Percentiles rank a stretch among this genome's conserved stretches.
Evolutionary conservation across 257 asterid genomes (phyloP).

Genomic region (Penstemon davidsonii): DNA sequence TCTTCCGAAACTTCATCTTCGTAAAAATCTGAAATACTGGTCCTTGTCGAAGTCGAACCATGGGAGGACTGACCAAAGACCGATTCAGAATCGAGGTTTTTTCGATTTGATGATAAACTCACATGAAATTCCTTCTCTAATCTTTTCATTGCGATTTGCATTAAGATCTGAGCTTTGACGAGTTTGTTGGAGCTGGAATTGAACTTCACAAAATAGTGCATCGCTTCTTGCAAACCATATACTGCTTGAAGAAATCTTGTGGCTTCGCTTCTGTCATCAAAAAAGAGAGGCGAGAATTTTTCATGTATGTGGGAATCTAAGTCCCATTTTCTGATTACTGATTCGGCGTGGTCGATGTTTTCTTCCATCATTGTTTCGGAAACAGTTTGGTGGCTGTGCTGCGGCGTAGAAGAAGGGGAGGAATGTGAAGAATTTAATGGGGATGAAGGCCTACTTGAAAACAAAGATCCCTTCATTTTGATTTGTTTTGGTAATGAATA

Average conservation of each 20-base stretch:
- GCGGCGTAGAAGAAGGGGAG: conserved; percentile 38
- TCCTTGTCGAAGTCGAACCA: conserved; percentile 27
- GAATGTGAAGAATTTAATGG: conserved; percentile 31
- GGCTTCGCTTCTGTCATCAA: conserved; percentile 42
- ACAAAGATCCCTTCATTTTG: conserved; percentile 28
- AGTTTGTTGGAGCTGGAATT: conserved; percentile 43
- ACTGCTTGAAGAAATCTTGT: conserved; percentile 46
- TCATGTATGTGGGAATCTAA: conserved; percentile 26
- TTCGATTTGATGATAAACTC: conserved; percentile 43
- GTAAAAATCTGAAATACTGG: conserved; percentile 40
- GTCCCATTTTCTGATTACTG: conserved; percentile 44
- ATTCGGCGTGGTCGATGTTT: conserved; percentile 50
- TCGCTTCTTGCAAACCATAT: conserved; percentile 42
- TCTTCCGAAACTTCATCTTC: conserved; percentile 42
- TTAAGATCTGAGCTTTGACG: conserved; percentile 56
- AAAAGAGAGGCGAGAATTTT: conserved; percentile 40
- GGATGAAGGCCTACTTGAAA: conserved; percentile 41
- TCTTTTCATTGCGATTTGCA: conserved; percentile 69
- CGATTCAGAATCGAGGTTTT: conserved; percentile 57
- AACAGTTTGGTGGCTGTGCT: conserved; percentile 35
- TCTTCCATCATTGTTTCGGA: conserved; percentile 63
- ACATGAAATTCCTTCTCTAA: conserved; percentile 65
- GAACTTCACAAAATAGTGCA: conserved; percentile 50
- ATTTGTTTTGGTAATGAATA: background rate
- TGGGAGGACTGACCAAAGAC: conserved; percentile 38